Evolutionary conservation across 495 filamentous ascomycete species (phyloP), one percentile per base, ranked within the genome.

Genomic region (Hypomontagnella submonticulosa): DNA sequence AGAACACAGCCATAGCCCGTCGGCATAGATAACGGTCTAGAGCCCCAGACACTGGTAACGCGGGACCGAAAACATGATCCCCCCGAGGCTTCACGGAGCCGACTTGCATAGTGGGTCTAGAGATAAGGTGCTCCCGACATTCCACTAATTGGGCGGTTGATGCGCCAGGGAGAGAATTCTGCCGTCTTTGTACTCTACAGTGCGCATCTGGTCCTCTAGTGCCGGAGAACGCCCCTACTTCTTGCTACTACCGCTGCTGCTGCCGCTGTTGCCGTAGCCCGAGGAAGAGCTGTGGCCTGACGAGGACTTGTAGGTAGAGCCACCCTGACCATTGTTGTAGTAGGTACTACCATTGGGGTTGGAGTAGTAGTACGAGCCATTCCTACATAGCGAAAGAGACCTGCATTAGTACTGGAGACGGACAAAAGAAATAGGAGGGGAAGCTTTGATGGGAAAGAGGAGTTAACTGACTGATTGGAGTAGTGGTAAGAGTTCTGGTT

Each of bases 361-460:
- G 53, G 78, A 83, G 72, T 86, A 87, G 67, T 87, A 84, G 77
- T 87, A 88, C n/a, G 78, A 82, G 6, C 84, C 82, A 56, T 87
- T 59, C 2, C 80, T 83, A 53, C 9, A 8, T 4, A 23, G 10
- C n/a, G 4, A 13, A 11, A 13, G 11, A 36, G n/a, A 30, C 0
- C 11, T 27, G 13, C 19, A 10, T 50, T n/a, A 58, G 42, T 41
- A 32, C 48, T n/a, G 3, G 27, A 19, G 12, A 41, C 19, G n/a
- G 38, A 4, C 18, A 7, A 43, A 38, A 53, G 48, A 60, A 47
- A 63, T 52, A n/a, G 4, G 7, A 52, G 51, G 12, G 13, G 58
- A n/a, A n/a, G n/a, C n/a, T n/a, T n/a, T n/a, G n/a, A n/a, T n/a
- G n/a, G n/a, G n/a, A n/a, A n/a, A n/a, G 13, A 52, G 54, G 55